phyloP scores from a whole-genome alignment of 2,329 filamentous ascomycete species.

The Ophiostoma quercus region DNA sequence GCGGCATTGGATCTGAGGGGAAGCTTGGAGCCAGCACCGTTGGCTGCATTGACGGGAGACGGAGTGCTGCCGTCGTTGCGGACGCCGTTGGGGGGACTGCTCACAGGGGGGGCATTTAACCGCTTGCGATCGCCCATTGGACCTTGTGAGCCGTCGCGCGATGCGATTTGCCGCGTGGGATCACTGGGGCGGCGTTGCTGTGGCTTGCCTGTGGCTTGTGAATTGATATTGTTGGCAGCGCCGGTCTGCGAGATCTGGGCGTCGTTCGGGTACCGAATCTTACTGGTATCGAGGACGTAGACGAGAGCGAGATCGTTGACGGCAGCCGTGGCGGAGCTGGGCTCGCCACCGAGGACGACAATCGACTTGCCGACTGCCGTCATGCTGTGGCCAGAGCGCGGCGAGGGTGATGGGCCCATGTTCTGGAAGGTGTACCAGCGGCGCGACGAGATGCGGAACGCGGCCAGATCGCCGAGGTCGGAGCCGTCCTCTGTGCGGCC shows the following conservation, averaged over 20 bases:
- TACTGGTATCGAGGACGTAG: conserved; percentile 89
- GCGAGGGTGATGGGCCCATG: conserved; percentile 93
- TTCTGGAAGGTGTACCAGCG: conserved; percentile 99
- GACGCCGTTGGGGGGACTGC: conserved; percentile 40
- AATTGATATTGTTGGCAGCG: conserved; percentile 23
- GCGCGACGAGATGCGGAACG: conserved; percentile 66
- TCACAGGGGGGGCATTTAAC: conserved; percentile 36
- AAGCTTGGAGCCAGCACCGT: conserved; percentile 35
- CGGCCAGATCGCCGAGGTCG: conserved; percentile 88
- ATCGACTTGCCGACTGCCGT: conserved; percentile 89
- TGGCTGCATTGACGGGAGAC: conserved; percentile 28
- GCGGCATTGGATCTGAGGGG: conserved; percentile 36
- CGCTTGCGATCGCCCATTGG: conserved; percentile 48
- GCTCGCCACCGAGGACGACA: conserved; percentile 88
- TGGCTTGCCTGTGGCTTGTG: conserved; percentile 29
- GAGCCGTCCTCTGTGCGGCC: conserved; percentile 89
- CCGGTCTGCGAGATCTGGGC: conserved; percentile 37
- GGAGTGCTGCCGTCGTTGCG: conserved; percentile 38
- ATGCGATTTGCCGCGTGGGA: conserved; percentile 37
- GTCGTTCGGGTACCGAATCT: conserved; percentile 94
- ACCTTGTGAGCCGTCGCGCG: conserved; percentile 50
- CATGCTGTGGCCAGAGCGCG: conserved; percentile 95
- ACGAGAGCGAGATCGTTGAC: conserved; percentile 80
- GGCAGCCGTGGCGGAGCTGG: conserved; percentile 76
- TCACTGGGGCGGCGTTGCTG: conserved; percentile 35